These are phyloP conservation scores for Pisolithus microcarpus DNA, from an alignment of 768 basidiomycete genomes.

Conservation along the genomic window DNA sequence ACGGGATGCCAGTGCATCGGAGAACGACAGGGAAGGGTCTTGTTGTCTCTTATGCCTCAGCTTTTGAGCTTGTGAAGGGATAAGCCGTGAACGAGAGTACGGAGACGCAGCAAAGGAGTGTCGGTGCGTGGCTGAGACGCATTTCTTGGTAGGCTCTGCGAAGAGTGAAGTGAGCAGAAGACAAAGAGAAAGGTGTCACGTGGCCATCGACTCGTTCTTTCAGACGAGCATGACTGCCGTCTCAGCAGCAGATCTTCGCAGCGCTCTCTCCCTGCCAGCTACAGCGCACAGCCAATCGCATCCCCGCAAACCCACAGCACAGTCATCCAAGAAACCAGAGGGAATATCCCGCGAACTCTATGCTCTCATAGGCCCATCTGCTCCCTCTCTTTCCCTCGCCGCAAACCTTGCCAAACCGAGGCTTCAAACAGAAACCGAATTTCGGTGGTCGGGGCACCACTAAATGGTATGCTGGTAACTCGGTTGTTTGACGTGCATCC, in stretches of 20 bases:
- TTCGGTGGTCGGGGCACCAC: slow-evolving; percentile 53
- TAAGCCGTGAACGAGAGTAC: slow-evolving; percentile 3
- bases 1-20: not conserved
- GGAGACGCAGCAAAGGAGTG: slow-evolving; percentile 11
- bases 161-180: too few relatives aligned
- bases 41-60: not conserved
- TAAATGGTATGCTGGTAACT: slow-evolving; percentile 53
- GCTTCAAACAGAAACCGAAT: slow-evolving; percentile 81
- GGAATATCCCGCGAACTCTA: slow-evolving; percentile 92
- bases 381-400: slow-evolving; percentile 77
- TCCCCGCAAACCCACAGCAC: slow-evolving; percentile 36
- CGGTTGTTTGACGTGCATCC: not conserved
- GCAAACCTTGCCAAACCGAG: slow-evolving; percentile 74
- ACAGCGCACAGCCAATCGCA: slow-evolving; percentile 35
- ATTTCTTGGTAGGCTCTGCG: not conserved
- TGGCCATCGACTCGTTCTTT: not conserved
- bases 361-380: slow-evolving; percentile 90
- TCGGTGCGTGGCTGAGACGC: not conserved
- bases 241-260: slow-evolving; percentile 76
- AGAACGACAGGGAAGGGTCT: not conserved
- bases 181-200: not conserved
- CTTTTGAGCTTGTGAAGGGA: not conserved
- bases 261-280: slow-evolving; percentile 63
- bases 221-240: slow-evolving; percentile 42
- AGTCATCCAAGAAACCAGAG: slow-evolving; percentile 59